phyloP scores from a whole-genome alignment of 2,329 filamentous ascomycete genomes.

The Chrysosporium queenslandicum region DNA sequence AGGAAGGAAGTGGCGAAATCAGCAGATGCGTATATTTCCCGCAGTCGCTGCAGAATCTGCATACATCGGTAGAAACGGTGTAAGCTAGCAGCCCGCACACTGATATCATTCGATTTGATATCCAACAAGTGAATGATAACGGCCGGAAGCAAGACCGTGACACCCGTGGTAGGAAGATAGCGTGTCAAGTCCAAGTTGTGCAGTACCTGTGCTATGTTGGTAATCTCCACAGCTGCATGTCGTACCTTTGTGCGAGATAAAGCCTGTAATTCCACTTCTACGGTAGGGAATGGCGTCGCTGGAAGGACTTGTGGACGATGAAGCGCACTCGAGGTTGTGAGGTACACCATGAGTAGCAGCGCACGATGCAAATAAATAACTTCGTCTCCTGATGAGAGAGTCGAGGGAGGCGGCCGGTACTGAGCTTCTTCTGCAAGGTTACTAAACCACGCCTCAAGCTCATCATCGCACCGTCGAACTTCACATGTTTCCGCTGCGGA shows the following conservation, averaged over 20 bases:
- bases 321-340: conserved; percentile 80
- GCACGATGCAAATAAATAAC: conserved; percentile 61
- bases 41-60: conserved; percentile 75
- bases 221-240: conserved; percentile 75
- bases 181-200: conserved; percentile 62
- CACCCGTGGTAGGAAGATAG: conserved; percentile 77
- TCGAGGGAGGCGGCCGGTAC: conserved; percentile 55
- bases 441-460: conserved; percentile 67
- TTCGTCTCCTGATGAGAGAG: conserved; percentile 38
- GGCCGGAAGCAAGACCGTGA: conserved; percentile 80
- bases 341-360: conserved; percentile 88
- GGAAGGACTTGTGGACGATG: conserved; percentile 86
- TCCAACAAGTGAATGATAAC: conserved; percentile 91
- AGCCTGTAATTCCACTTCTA: conserved; percentile 63
- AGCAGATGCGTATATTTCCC: conserved; percentile 86
- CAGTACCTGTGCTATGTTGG: conserved; percentile 68
- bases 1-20: conserved; percentile 92
- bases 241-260: conserved; percentile 73
- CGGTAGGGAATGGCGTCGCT: conserved; percentile 49
- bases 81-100: conserved; percentile 61
- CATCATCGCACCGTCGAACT: conserved; percentile 67
- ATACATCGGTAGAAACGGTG: conserved; percentile 85
- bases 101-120: conserved; percentile 70
- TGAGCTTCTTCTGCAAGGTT: conserved; percentile 61
- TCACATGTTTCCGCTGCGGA: conserved; percentile 69